Evolutionary conservation across 305 asterid species (phyloP), one percentile per base, ranked within the genome.

Genomic region (Withania somnifera): DNA sequence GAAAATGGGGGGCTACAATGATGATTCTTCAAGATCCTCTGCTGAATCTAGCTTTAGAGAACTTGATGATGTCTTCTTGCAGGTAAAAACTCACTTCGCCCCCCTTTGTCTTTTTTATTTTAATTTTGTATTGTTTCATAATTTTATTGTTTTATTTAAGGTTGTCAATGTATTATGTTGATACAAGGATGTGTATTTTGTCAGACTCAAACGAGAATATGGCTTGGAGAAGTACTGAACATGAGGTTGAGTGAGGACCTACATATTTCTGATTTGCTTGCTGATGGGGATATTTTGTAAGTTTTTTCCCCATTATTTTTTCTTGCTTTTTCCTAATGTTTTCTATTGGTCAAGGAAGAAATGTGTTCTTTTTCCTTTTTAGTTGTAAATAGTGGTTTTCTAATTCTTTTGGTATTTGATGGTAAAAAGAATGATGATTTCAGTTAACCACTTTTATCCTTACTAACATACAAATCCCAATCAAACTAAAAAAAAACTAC

Each of bases 271-370:
- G 94, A 95, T 90, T 90, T 91, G 89, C 98, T 95, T 86, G 94
- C 94, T 34, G 98, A 95, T 90, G 98, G 98, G 47, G 97, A 93
- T 84, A 91, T 95, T 81, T 86, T 95, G 98, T 95, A 80, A 83
- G 98, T 81, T 84, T 66, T n/a, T 66, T 2, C 71, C 22, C 61
- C 7, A 24, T 51, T 2, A 6, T 79, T 24, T 36, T 56, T 38
- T 68, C 52, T 5, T 30, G 24, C 7, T 54, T 53, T 53, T 53
- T 53, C 58, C 24, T 53, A 17, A 15, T 51, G 34, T 30, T 30
- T 24, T 52, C n/a, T 40, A 20, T n/a, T n/a, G 78, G 78, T 11
- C 30, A 9, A 20, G 34, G 19, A 71, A 71, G 7, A 51, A 51
- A 51, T 15, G 7, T 15, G n/a, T 51, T 3, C 0, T 7, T 4